Evolutionary conservation across 129 eudicot species (phyloP), one percentile per base, ranked within the genome.

Genomic region (Lactuca sativa): DNA sequence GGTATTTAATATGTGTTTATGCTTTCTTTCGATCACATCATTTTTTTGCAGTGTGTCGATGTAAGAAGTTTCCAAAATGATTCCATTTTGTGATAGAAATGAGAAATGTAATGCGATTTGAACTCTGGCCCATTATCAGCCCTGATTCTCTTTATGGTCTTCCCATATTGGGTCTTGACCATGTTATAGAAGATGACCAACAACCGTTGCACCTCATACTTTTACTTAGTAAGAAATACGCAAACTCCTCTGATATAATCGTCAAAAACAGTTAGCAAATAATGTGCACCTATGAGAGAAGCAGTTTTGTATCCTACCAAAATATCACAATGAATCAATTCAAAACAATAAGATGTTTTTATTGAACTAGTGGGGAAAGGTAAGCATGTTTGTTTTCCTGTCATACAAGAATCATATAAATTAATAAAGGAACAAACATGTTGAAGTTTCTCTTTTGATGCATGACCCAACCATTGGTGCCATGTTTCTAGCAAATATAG

Each of bases 41-140:
- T n/a, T 77, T 44, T 70, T 77, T 77, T 77, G 67, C 2, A 77
- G 67, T 0, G 82, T 77, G 36, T 70, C n/a, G n/a, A n/a, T n/a
- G n/a, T n/a, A n/a, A n/a, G n/a, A n/a, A n/a, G n/a, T n/a, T n/a
- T n/a, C n/a, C n/a, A n/a, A n/a, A n/a, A n/a, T n/a, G n/a, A n/a
- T n/a, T n/a, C n/a, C n/a, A n/a, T n/a, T n/a, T n/a, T n/a, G n/a
- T n/a, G n/a, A n/a, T n/a, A n/a, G n/a, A n/a, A n/a, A n/a, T n/a
- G n/a, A n/a, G n/a, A n/a, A n/a, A n/a, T n/a, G n/a, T n/a, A n/a
- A n/a, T n/a, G n/a, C n/a, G n/a, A n/a, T n/a, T n/a, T n/a, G n/a
- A n/a, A n/a, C n/a, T n/a, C n/a, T n/a, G n/a, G n/a, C n/a, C n/a
- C n/a, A n/a, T n/a, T n/a, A n/a, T n/a, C n/a, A n/a, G n/a, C n/a